These are phyloP conservation scores for Bruguiera sexangula DNA, from an alignment of 345 rosid species.

Conservation along the genomic window DNA sequence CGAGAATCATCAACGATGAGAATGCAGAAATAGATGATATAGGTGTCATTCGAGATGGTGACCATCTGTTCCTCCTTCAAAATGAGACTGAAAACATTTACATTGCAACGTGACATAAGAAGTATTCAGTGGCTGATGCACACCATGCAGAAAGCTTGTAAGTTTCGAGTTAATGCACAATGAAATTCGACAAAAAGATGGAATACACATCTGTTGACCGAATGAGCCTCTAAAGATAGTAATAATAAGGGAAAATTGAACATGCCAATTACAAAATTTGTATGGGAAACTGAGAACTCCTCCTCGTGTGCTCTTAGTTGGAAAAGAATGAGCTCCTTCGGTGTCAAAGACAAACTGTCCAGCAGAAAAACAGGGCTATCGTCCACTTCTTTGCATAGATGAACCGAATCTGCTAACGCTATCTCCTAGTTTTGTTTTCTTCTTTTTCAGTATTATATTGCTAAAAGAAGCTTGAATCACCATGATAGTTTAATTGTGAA, in stretches of 20 bases:
- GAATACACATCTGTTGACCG: constrained; percentile 17
- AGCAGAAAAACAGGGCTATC: constrained; percentile 42
- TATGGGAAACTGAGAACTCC: too few species aligned
- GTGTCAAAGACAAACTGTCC: constrained; percentile 85
- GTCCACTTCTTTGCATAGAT: too few species aligned
- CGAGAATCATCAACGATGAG: constrained; percentile 51
- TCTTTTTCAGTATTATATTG: too few species aligned
- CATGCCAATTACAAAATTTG: constrained; percentile 9
- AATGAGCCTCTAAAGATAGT: constrained; percentile 10
- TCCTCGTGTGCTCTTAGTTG: constrained; percentile 17
- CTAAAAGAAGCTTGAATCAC: too few species aligned
- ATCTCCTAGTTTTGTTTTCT: too few species aligned
- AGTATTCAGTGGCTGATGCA: constrained; percentile 6
- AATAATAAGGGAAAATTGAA: constrained; percentile 16
- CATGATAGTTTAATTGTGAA: too few species aligned
- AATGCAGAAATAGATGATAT: constrained; percentile 80
- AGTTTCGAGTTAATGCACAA: constrained; percentile 26
- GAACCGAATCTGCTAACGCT: too few species aligned
- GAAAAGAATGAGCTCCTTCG: constrained; percentile 95
- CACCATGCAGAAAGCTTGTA: constrained; percentile 25
- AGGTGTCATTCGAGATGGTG: constrained; percentile 83
- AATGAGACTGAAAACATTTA: constrained; percentile 29
- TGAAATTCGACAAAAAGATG: constrained; percentile 12
- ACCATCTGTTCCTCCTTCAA: constrained; percentile 71
- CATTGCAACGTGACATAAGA: constrained; percentile 22